These are phyloP conservation scores for Wickerhamomyces hampshirensis DNA, from an alignment of 805 yeast species.

Conservation along the genomic window DNA sequence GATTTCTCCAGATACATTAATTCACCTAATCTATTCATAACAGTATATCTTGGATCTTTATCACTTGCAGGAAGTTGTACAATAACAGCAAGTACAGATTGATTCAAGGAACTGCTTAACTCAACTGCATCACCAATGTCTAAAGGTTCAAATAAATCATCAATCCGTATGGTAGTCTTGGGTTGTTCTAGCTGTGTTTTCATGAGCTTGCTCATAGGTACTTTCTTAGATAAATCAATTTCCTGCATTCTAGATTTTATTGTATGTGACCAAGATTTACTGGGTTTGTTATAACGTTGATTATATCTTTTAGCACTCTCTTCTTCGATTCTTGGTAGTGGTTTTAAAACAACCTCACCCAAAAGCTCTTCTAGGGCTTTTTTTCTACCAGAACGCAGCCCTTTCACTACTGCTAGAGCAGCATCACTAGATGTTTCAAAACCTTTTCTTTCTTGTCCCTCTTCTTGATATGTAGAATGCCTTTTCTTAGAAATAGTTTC, in stretches of 20 bases:
- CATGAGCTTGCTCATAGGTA: neutral
- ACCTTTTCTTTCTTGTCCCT: no score
- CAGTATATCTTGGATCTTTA: slow-evolving; percentile 51
- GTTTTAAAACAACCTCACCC: slow-evolving; percentile 9
- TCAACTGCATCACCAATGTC: slow-evolving; percentile 61
- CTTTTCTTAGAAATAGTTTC: no score
- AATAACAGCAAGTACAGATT: slow-evolving; percentile 47
- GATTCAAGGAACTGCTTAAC: slow-evolving; percentile 35
- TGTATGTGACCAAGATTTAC: slow-evolving; percentile 1
- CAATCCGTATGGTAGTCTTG: slow-evolving; percentile 1
- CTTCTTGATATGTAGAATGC: no score
- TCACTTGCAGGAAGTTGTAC: slow-evolving; percentile 46
- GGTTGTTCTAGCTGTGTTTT: slow-evolving; percentile 1
- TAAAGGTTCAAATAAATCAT: slow-evolving; percentile 17
- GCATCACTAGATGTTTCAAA: no score
- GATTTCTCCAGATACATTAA: slow-evolving; percentile 43
- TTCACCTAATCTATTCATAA: slow-evolving; percentile 54
- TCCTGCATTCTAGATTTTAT: neutral
- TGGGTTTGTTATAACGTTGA: slow-evolving; percentile 8
- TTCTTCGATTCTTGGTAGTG: slow-evolving; percentile 5
- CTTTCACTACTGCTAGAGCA: neutral
- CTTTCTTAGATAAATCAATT: neutral
- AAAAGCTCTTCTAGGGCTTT: slow-evolving; percentile 11
- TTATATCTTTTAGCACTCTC: slow-evolving; percentile 6
- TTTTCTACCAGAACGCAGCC: neutral